A percentile compares a stretch with the other conserved stretches of the same genome.
Evolutionary conservation across 768 basidiomycete species (phyloP).

Genomic region (Pleurotus tuber-regium): DNA sequence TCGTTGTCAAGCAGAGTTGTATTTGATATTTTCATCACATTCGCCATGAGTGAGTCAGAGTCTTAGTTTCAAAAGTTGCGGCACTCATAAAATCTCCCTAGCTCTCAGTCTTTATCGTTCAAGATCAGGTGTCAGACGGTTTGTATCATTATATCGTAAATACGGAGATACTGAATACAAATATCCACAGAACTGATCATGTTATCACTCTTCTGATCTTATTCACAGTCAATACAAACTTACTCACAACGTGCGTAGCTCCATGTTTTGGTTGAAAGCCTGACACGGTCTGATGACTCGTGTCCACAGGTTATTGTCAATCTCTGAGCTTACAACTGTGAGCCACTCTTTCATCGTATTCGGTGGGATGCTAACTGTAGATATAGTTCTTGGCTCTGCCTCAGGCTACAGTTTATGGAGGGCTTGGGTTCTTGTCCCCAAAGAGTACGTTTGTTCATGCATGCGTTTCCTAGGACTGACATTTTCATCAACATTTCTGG

Average conservation of each 20-base stretch:
- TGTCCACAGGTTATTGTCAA: neutral
- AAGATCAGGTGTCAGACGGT: neutral
- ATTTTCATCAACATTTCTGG: neutral
- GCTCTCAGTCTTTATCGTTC: neutral
- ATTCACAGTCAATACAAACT: neutral
- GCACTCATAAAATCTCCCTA: neutral
- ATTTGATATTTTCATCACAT: slow-evolving; percentile 2
- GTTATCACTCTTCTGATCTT: neutral
- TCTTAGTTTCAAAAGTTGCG: neutral
- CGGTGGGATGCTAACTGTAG: neutral
- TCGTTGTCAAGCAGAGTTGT: neutral
- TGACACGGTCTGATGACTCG: neutral
- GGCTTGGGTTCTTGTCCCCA: slow-evolving; percentile 2
- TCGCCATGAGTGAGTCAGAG: neutral
- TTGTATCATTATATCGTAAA: neutral
- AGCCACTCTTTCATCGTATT: neutral
- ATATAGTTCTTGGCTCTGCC: slow-evolving; percentile 8
- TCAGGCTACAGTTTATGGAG: slow-evolving; percentile 8
- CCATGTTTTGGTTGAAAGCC: neutral
- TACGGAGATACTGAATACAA: no score
- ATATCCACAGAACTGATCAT: neutral
- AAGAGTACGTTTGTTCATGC: slow-evolving; percentile 4
- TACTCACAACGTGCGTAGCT: neutral
- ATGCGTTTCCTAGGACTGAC: neutral
- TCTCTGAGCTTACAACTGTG: neutral